A percentile compares a stretch with the other conserved stretches of the same genome.
Evolutionary conservation across 225 moss, liverwort and hornwort genomes (phyloP).

Genomic region (Ulota crispa): DNA sequence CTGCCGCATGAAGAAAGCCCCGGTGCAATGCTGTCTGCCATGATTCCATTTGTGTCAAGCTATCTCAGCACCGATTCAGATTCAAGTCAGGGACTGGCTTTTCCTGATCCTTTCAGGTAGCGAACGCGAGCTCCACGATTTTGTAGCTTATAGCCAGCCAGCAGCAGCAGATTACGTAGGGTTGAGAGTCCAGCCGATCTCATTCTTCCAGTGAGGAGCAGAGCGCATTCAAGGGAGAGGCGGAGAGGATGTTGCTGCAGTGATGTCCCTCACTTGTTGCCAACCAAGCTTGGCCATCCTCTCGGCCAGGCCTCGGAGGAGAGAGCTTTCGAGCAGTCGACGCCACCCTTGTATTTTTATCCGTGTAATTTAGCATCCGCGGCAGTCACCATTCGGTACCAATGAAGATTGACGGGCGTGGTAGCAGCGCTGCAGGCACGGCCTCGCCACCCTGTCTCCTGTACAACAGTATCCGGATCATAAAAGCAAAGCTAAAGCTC

Average conservation of each 20-base stretch:
- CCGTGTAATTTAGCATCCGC: slow-evolving; percentile 33
- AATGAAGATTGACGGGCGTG: slow-evolving; percentile 17
- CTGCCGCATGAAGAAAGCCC: slow-evolving; percentile 62
- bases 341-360: slow-evolving; percentile 37
- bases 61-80: slow-evolving; percentile 23
- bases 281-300: slow-evolving; percentile 32
- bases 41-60: slow-evolving; percentile 46
- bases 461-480: slow-evolving; percentile 26
- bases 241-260: slow-evolving; percentile 17
- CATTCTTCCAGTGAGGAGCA: slow-evolving; percentile 12
- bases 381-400: not conserved
- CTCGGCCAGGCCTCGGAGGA: slow-evolving; percentile 13
- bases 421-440: not conserved
- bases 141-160: slow-evolving; percentile 25
- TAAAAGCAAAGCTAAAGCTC: not conserved
- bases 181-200: slow-evolving; percentile 5
- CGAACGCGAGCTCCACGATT: slow-evolving; percentile 15
- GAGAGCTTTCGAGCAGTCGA: slow-evolving; percentile 16
- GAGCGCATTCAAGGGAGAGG: not conserved
- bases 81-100: slow-evolving; percentile 23
- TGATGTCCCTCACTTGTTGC: slow-evolving; percentile 32
- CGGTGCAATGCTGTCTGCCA: slow-evolving; percentile 40
- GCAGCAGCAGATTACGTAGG: not conserved
- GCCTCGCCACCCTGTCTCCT: slow-evolving; percentile 8
- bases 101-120: slow-evolving; percentile 34